Percentiles rank a stretch among this genome's conserved stretches.
phyloP scores from a whole-genome alignment of 805 yeast genomes.

The Pichia gijzeniarum region DNA sequence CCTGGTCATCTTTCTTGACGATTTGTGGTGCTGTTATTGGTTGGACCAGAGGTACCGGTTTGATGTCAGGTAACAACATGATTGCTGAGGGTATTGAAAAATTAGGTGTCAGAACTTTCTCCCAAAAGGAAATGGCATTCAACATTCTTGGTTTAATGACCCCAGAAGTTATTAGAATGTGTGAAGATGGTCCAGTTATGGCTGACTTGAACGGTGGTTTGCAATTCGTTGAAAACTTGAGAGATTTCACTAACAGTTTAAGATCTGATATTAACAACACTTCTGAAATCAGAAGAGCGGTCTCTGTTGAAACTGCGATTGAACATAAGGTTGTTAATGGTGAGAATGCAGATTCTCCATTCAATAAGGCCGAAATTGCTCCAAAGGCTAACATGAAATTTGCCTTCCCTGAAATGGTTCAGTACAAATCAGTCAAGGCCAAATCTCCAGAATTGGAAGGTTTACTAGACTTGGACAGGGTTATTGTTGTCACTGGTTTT shows the following conservation, averaged over 20 bases:
- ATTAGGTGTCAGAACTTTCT: slow-evolving; percentile 94
- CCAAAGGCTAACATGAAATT: slow-evolving; percentile 95
- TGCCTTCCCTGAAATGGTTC: slow-evolving; percentile 83
- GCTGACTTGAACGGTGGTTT: slow-evolving; percentile 99
- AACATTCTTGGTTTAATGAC: slow-evolving; percentile 91
- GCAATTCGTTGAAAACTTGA: slow-evolving; percentile 86
- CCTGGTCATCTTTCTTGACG: slow-evolving; percentile 91
- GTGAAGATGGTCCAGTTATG: slow-evolving; percentile 92
- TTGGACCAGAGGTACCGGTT: slow-evolving; percentile 99
- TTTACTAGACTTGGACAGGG: slow-evolving; percentile 83
- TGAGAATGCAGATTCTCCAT: slow-evolving; percentile 80
- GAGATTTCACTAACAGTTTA: slow-evolving; percentile 74
- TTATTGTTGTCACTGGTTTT: slow-evolving; percentile 95
- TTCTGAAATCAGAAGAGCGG: slow-evolving; percentile 92
- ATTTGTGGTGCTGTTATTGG: slow-evolving; percentile 98
- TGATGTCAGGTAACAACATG: slow-evolving; percentile 95
- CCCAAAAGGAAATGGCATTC: slow-evolving; percentile 99
- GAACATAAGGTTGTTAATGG: slow-evolving; percentile 86
- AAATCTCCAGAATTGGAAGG: slow-evolving; percentile 77
- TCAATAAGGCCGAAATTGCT: slow-evolving; percentile 66
- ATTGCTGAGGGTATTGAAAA: slow-evolving; percentile 97
- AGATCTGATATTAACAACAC: slow-evolving; percentile 74
- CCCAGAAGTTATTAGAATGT: slow-evolving; percentile 74
- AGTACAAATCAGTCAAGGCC: slow-evolving; percentile 65
- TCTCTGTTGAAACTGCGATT: slow-evolving; percentile 84